Conservation (phyloP, 1,284 basidiomycete species). For the Cryptococcus sp. region DNA sequence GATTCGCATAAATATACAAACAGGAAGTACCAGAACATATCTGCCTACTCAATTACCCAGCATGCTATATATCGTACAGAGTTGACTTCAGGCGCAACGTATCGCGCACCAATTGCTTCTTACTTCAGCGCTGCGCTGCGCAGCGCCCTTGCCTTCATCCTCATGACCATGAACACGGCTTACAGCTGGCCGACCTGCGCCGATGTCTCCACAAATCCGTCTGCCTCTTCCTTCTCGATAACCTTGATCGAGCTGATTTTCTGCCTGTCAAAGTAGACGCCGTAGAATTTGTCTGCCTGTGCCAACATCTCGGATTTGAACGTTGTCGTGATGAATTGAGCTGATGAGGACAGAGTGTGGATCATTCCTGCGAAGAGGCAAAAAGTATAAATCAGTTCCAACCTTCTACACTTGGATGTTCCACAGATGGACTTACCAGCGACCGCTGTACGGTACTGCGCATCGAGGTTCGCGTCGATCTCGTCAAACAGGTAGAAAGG, state of each 20-base stretch:
- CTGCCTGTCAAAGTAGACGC: conserved; percentile 97
- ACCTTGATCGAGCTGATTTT: conserved; percentile 68
- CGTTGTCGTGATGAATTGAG: conserved; percentile 98
- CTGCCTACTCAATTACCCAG: too few relatives aligned
- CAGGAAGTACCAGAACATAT: too few relatives aligned
- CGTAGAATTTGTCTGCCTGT: conserved; percentile 93
- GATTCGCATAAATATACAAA: too few relatives aligned
- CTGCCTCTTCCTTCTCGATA: conserved; percentile 49
- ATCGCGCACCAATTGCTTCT: too few relatives aligned
- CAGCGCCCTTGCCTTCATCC: neutral
- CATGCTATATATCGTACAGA: too few relatives aligned
- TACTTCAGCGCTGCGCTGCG: neutral
- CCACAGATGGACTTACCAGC: conserved; percentile 65
- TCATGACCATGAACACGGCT: neutral
- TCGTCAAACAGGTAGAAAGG: conserved; percentile 99
- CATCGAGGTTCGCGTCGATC: conserved; percentile 98
- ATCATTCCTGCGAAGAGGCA: conserved; percentile 76
- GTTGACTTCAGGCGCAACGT: too few relatives aligned
- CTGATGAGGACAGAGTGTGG: conserved; percentile 77
- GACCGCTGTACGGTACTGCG: conserved; percentile 95
- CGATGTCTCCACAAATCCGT: conserved; percentile 48
- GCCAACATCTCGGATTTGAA: conserved; percentile 97
- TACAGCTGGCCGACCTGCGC: conserved; percentile 31
- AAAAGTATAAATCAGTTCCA: conserved; percentile 9
- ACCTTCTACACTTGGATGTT: neutral